Evolutionary conservation across 1,284 basidiomycete species (phyloP), one percentile per base, ranked within the genome.

Genomic region (Malassezia globosa): DNA sequence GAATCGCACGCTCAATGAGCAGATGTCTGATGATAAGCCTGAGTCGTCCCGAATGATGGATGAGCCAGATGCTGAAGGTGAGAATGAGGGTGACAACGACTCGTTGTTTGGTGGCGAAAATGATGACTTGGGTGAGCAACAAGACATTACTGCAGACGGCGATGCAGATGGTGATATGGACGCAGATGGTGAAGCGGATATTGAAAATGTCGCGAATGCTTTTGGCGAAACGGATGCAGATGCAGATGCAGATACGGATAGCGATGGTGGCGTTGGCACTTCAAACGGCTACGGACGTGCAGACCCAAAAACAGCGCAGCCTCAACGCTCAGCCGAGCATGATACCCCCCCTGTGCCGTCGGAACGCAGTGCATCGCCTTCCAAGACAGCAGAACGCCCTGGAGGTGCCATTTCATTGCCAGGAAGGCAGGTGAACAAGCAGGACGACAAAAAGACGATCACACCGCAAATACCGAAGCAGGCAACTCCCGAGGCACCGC

Each of bases 21-120:
- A 27, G n/a, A 46, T 24, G 11, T 14, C 18, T 19, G 56, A 44
- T 2, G 54, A 56, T 33, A 51, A 61, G 5, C 48, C 49, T 31
- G 50, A 35, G 11, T 43, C 53, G n/a, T 54, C 27, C 7, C 63
- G 60, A 24, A 48, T 27, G 0, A 48, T 59, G 14, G 58, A 47
- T 4, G 52, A 53, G 16, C 58, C 55, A 13, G 59, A 63, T 16
- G 49, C 41, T 18, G 69, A 68, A 25, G 64, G 51, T 1, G 52
- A 47, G 10, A 56, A 51, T 7, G 60, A 63, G 24, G 38, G 44
- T 13, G 64, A 59, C 37, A 63, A 56, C 53, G 61, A 58, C 46
- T 54, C 56, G 16, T 48, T 61, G 14, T 56, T 56, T 45, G 54
- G 51, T 19, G 56, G 47, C 18, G 35, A 41, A 21, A 51, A 54